Conservation (phyloP, 305 asterid species). For the Coffea humblotiana region DNA sequence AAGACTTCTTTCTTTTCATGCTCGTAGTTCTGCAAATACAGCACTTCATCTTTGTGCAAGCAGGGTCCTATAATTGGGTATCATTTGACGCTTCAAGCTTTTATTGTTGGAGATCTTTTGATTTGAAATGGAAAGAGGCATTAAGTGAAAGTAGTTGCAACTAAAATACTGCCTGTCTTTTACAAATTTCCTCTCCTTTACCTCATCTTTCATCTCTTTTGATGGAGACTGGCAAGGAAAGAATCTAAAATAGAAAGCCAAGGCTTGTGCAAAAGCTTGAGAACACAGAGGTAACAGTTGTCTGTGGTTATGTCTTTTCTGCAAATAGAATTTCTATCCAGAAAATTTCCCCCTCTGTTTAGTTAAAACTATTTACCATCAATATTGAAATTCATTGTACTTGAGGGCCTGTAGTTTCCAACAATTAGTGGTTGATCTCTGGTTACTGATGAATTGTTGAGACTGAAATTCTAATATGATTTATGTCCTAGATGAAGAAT, state of each 20-base stretch:
- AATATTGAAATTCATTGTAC: too few species aligned
- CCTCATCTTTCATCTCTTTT: not conserved
- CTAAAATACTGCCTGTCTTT: too few species aligned
- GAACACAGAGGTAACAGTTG: not conserved
- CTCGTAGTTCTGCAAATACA: not conserved
- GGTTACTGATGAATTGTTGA: not conserved
- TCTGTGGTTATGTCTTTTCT: too few species aligned
- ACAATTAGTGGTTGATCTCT: not conserved
- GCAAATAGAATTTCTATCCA: not conserved
- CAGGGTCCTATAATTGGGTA: not conserved
- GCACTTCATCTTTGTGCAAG: not conserved
- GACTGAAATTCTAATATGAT: not conserved
- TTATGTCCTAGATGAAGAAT: not conserved
- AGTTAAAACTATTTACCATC: too few species aligned
- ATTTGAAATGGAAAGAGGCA: too few species aligned
- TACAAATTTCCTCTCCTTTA: too few species aligned
- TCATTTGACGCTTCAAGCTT: not conserved
- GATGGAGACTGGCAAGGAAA: not conserved
- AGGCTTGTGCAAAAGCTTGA: not conserved
- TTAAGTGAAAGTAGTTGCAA: too few species aligned
- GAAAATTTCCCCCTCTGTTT: not conserved
- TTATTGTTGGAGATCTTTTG: not conserved
- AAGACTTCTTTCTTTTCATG: not conserved
- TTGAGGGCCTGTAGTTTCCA: not conserved
- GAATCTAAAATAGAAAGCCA: not conserved